phyloP scores from a whole-genome alignment of 2,329 filamentous ascomycete species.

The Calonectria ilicicola region DNA sequence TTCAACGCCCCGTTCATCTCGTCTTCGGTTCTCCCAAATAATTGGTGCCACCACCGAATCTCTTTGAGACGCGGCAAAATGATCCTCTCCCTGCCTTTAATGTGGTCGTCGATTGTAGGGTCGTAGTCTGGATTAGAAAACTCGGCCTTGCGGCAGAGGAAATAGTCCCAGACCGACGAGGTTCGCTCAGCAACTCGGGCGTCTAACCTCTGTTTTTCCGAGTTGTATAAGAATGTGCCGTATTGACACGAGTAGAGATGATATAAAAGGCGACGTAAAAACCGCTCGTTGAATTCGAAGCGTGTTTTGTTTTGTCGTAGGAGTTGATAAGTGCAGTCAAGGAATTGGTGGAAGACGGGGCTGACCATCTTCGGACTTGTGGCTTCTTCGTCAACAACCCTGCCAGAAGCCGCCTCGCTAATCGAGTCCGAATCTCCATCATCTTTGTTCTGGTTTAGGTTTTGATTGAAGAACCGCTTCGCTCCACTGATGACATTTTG shows the following conservation, averaged over 20 bases:
- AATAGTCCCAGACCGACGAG: constrained; percentile 95
- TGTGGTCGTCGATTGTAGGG: constrained; percentile 78
- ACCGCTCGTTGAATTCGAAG: constrained; percentile 97
- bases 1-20: constrained; percentile 88
- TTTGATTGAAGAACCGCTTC: constrained; percentile 88
- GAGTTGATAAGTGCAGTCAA: constrained; percentile 94
- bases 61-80: constrained; percentile 83
- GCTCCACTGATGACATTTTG: constrained; percentile 90
- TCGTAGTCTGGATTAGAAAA: constrained; percentile 89
- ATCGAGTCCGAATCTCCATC: constrained; percentile 71
- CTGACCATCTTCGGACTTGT: constrained; percentile 92
- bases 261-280: constrained; percentile 88
- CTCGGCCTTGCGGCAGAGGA: constrained; percentile 81
- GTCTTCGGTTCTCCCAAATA: constrained; percentile 86
- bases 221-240: constrained; percentile 96
- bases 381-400: constrained; percentile 67
- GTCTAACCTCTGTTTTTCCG: constrained; percentile 86
- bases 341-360: constrained; percentile 97
- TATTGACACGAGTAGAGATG: constrained; percentile 97
- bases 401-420: constrained; percentile 53
- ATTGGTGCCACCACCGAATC: constrained; percentile 93
- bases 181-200: constrained; percentile 77
- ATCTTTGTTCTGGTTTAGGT: constrained; percentile 77
- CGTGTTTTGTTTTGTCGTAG: constrained; percentile 86
- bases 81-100: constrained; percentile 83